A percentile compares a stretch with the other conserved stretches of the same genome.
These are phyloP conservation scores for Coffea eugenioides DNA, from an alignment of 257 asterid genomes.

Conservation along the genomic window DNA sequence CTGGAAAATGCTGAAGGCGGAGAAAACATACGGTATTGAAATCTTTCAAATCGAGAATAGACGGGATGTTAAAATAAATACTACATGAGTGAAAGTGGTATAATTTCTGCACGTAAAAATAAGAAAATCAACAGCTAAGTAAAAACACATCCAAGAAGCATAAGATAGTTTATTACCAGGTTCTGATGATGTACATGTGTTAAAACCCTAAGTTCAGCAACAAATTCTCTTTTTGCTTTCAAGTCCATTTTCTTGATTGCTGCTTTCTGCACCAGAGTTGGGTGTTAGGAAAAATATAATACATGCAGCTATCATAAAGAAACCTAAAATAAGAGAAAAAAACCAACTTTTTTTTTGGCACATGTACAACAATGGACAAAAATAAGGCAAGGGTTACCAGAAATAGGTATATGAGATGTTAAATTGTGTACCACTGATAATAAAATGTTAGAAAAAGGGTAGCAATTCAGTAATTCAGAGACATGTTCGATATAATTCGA, in stretches of 20 bases:
- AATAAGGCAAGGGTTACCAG: background rate
- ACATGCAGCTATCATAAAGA: background rate
- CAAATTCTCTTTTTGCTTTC: conserved; percentile 88
- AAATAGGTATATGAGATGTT: background rate
- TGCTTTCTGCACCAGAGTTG: conserved; percentile 68
- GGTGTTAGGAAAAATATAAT: background rate
- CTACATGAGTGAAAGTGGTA: no score
- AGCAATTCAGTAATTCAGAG: background rate
- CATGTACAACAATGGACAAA: background rate
- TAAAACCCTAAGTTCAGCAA: conserved; percentile 90
- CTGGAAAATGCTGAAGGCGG: no score
- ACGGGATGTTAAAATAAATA: background rate
- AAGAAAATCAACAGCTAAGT: conserved; percentile 4
- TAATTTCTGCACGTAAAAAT: background rate
- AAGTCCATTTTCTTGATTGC: conserved; percentile 96
- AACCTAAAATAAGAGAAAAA: background rate
- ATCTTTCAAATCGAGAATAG: background rate
- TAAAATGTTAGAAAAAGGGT: background rate
- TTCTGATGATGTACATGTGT: conserved; percentile 96
- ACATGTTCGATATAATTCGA: no score
- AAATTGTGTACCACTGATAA: background rate
- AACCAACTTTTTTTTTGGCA: background rate
- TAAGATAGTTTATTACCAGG: conserved; percentile 57
- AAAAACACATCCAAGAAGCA: background rate
- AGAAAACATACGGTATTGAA: no score